Evolutionary conservation across 495 filamentous ascomycete species (phyloP).

Genomic region (Parathielavia hyrcaniae): DNA sequence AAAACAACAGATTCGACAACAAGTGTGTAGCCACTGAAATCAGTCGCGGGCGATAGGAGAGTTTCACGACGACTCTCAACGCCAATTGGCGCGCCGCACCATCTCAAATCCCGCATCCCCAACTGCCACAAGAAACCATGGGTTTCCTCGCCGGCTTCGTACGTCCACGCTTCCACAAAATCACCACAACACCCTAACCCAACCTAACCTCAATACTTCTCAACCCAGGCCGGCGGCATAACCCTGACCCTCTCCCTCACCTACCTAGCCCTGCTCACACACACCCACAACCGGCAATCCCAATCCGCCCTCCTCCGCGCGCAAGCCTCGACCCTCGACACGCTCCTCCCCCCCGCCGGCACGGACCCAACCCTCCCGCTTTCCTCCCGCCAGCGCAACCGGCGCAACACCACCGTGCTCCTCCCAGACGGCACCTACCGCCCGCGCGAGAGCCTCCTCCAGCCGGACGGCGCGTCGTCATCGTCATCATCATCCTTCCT

Average conservation of each 20-base stretch:
- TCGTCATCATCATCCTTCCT: no score
- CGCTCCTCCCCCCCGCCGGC: slow-evolving; percentile 48
- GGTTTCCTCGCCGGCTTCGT: slow-evolving; percentile 66
- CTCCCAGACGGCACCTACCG: slow-evolving; percentile 22
- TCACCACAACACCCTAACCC: slow-evolving; percentile 6
- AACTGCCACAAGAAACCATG: slow-evolving; percentile 18
- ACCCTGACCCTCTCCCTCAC: slow-evolving; percentile 76
- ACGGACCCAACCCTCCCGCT: slow-evolving; percentile 36
- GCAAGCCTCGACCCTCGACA: slow-evolving; percentile 57
- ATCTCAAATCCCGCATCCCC: neutral
- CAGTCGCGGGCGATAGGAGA: no score
- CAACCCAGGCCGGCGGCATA: slow-evolving; percentile 69
- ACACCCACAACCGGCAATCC: slow-evolving; percentile 61
- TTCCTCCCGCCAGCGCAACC: slow-evolving; percentile 32
- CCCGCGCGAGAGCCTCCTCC: slow-evolving; percentile 13
- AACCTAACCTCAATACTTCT: slow-evolving; percentile 7
- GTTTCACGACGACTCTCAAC: no score
- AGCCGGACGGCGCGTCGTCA: slow-evolving; percentile 25
- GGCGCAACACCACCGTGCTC: slow-evolving; percentile 17
- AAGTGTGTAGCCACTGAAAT: no score
- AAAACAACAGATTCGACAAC: no score
- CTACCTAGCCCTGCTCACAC: slow-evolving; percentile 71
- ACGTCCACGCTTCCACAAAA: slow-evolving; percentile 19
- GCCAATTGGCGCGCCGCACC: neutral
- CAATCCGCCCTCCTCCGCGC: slow-evolving; percentile 68